phyloP scores from a whole-genome alignment of 805 yeast genomes.

The Wickerhamomyces bisporus region DNA sequence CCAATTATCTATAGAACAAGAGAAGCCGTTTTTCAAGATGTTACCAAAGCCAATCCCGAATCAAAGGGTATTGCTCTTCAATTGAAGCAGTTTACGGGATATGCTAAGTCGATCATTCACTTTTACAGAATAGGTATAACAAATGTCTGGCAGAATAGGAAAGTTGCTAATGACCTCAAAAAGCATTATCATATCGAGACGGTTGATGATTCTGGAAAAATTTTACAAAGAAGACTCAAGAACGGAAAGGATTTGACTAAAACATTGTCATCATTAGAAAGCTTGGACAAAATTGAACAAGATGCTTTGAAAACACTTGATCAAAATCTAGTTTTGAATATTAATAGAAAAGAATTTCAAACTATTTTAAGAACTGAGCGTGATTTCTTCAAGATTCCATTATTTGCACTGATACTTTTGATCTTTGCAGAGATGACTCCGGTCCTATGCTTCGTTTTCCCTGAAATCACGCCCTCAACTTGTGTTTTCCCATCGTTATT shows the following conservation, averaged over 20 bases:
- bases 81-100: constrained; percentile 36
- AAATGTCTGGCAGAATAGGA: constrained; percentile 46
- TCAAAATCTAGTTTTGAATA: constrained; percentile 25
- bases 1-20: constrained; percentile 27
- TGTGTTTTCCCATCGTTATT: constrained; percentile 44
- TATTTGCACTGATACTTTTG: constrained; percentile 41
- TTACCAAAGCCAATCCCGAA: constrained; percentile 17
- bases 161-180: constrained; percentile 23
- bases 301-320: constrained; percentile 24
- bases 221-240: constrained; percentile 24
- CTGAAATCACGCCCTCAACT: constrained; percentile 54
- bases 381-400: constrained; percentile 46
- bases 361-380: constrained; percentile 38
- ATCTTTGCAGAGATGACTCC: constrained; percentile 54
- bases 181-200: constrained; percentile 24
- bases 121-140: constrained; percentile 57
- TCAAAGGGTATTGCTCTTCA: constrained; percentile 21
- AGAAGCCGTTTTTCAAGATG: constrained; percentile 24
- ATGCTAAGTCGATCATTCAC: constrained; percentile 39
- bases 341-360: constrained; percentile 44
- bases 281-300: constrained; percentile 30
- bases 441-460: constrained; percentile 44
- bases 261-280: constrained; percentile 32
- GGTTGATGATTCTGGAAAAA: constrained; percentile 12
- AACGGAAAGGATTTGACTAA: constrained; percentile 32